Conservation (phyloP, 352 stramenopile species). For the Globisporangium heterothallicum region DNA sequence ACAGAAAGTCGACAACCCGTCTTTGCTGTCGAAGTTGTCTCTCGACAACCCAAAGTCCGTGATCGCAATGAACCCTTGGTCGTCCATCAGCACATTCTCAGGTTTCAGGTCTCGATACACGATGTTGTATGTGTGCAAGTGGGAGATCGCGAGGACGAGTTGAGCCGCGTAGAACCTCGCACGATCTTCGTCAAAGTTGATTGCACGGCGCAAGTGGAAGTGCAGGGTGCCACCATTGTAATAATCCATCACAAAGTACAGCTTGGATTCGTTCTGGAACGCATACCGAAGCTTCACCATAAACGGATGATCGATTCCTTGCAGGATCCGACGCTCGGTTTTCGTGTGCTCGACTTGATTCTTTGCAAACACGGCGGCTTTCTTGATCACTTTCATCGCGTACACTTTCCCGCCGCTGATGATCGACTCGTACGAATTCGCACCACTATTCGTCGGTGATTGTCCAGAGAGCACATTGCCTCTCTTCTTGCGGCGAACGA, state of each 20-base stretch:
- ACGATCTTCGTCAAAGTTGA: constrained; percentile 63
- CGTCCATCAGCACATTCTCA: constrained; percentile 84
- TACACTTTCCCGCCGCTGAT: constrained; percentile 50
- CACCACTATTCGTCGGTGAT: not conserved
- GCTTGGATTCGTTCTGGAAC: constrained; percentile 79
- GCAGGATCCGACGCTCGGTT: constrained; percentile 84
- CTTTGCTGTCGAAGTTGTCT: constrained; percentile 71
- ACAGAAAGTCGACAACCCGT: constrained; percentile 77
- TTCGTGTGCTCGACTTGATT: constrained; percentile 91
- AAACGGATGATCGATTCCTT: constrained; percentile 82
- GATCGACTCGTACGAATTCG: constrained; percentile 4
- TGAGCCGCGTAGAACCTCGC: constrained; percentile 80
- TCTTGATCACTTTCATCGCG: constrained; percentile 92
- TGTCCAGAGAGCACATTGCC: no score
- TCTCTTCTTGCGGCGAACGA: constrained; percentile 59
- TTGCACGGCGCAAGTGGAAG: constrained; percentile 67
- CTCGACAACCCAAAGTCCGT: constrained; percentile 86
- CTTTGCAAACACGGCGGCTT: constrained; percentile 80
- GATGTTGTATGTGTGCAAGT: constrained; percentile 84
- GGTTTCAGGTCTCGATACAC: constrained; percentile 85
- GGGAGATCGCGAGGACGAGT: constrained; percentile 70
- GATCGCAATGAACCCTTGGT: constrained; percentile 80
- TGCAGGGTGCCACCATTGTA: constrained; percentile 85
- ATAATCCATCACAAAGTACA: constrained; percentile 90
- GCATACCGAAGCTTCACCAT: constrained; percentile 83